A percentile compares a stretch with the other conserved stretches of the same genome.
phyloP scores from a whole-genome alignment of 192 early-diverging fungal genomes.

The Dissophora ornata region DNA sequence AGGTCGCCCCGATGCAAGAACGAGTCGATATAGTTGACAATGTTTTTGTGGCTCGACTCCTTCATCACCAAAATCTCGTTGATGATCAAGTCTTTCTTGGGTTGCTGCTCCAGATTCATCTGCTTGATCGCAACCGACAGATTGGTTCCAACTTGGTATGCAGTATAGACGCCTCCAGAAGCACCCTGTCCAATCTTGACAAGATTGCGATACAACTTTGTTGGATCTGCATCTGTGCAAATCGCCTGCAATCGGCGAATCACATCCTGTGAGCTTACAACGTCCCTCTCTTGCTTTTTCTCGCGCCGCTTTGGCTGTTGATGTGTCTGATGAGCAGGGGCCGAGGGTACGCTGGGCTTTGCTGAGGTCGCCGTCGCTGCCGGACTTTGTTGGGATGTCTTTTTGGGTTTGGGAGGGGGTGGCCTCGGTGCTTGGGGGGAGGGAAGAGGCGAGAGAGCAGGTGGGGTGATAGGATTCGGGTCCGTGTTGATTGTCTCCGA shows the following conservation, averaged over 20 bases:
- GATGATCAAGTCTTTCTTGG: conserved; percentile 96
- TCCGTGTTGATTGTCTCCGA: conserved; percentile 41
- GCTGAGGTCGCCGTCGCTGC: conserved; percentile 8
- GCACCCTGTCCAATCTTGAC: conserved; percentile 95
- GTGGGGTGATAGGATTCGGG: conserved; percentile 13
- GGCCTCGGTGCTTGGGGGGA: conserved; percentile 22
- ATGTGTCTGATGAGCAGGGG: conserved; percentile 38
- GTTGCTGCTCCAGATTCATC: conserved; percentile 95
- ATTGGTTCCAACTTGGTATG: conserved; percentile 73
- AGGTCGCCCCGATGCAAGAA: conserved; percentile 82
- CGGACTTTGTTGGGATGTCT: conserved; percentile 37
- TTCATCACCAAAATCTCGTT: conserved; percentile 93
- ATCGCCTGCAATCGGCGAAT: conserved; percentile 84
- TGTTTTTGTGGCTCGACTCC: conserved; percentile 81
- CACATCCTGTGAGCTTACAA: conserved; percentile 72
- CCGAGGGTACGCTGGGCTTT: conserved; percentile 50
- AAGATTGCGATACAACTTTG: conserved; percentile 82
- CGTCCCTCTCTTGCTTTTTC: conserved; percentile 64
- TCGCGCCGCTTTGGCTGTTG: conserved; percentile 63
- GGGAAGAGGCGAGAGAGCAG: conserved; percentile 8
- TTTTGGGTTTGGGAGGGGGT: conserved; percentile 46
- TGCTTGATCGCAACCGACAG: conserved; percentile 93
- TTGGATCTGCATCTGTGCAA: conserved; percentile 90
- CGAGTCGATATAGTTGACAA: conserved; percentile 87
- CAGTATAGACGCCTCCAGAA: conserved; percentile 93